Conservation (phyloP, 1,284 basidiomycete species). For the Austroboletus olivaceoglutinosus region DNA sequence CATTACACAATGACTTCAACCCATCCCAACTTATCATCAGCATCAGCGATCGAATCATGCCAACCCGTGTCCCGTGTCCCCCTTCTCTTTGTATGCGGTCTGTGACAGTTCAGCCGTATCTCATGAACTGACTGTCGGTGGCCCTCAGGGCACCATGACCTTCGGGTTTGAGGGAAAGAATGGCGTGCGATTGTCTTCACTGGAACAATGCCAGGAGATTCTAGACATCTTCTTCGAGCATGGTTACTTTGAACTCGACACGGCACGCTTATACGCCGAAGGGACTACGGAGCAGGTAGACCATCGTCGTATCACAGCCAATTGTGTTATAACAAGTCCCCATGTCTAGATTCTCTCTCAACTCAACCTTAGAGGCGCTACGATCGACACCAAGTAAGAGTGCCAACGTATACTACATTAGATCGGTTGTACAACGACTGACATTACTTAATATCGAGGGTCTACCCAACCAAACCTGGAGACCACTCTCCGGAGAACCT, state of each 20-base stretch:
- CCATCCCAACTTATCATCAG: too few species aligned
- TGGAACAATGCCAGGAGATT: slow-evolving; percentile 43
- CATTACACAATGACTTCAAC: too few species aligned
- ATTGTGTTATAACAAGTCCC: not conserved
- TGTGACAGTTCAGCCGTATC: not conserved
- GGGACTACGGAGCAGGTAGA: slow-evolving; percentile 51
- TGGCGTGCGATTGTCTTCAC: slow-evolving; percentile 40
- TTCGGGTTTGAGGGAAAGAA: slow-evolving; percentile 45
- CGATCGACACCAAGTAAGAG: slow-evolving; percentile 53
- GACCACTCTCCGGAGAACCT: slow-evolving; percentile 34
- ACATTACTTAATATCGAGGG: slow-evolving; percentile 21
- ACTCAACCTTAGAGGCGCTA: slow-evolving; percentile 42
- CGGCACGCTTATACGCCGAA: slow-evolving; percentile 47
- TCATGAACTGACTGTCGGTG: slow-evolving; percentile 2
- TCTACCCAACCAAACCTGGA: slow-evolving; percentile 35
- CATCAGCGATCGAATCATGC: slow-evolving; percentile 10
- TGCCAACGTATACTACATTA: not conserved
- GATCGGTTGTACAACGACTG: too few species aligned
- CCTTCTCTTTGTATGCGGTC: slow-evolving; percentile 36
- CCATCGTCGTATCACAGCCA: not conserved
- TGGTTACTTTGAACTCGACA: slow-evolving; percentile 49
- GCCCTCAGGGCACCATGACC: slow-evolving; percentile 50
- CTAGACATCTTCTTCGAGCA: slow-evolving; percentile 45
- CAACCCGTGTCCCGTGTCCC: slow-evolving; percentile 39
- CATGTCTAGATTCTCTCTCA: slow-evolving; percentile 39